Base-by-base conservation (phyloP, 306 rosid species). In the Dryas alaskensis region DNA sequence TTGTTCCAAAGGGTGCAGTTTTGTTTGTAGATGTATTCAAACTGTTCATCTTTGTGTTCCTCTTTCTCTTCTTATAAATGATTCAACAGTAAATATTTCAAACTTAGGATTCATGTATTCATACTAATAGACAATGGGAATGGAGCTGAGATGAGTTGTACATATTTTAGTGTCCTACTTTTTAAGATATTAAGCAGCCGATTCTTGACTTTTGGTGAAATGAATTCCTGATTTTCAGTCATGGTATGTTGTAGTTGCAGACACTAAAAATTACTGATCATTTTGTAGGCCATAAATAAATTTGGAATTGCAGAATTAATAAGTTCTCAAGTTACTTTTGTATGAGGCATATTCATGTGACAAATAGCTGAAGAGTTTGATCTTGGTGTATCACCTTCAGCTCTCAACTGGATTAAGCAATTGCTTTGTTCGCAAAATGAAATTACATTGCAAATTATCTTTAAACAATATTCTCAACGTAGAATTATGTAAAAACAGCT, bases 401-500 rank as follows among this genome's bases (percentile, higher is more conserved):
- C 37, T 31, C 37, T 31, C 37, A 31, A 31, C 37, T 31, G 37
- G 2, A 31, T 31, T 31, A 31, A 31, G 37, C 2, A 31, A 31
- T 2, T 31, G 37, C 37, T 31, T 31, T 31, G 37, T 31, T 31
- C 37, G 3, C 37, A 31, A 31, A 31, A 31, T 31, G 37, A 31
- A 31, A 31, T 31, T 31, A 2, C 37, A 31, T 31, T 31, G 37
- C 37, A 31, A 2, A 31, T 31, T 31, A 31, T 31, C 37, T 31
- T 31, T 31, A 31, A 31, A 31, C 37, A 31, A 31, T 31, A 31
- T 48, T 53, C 11, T 12, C 44, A n/a, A 22, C 44, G 17, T 12
- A 22, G 55, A 43, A 55, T 54, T 60, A 60, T 14, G 54, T 44
- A 14, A 43, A 40, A 70, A 70, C 75, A 70, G 44, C 75, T 70